Evolutionary conservation across 2,329 filamentous ascomycete species (phyloP).

Genomic region (Alternaria hordeiaustralica): DNA sequence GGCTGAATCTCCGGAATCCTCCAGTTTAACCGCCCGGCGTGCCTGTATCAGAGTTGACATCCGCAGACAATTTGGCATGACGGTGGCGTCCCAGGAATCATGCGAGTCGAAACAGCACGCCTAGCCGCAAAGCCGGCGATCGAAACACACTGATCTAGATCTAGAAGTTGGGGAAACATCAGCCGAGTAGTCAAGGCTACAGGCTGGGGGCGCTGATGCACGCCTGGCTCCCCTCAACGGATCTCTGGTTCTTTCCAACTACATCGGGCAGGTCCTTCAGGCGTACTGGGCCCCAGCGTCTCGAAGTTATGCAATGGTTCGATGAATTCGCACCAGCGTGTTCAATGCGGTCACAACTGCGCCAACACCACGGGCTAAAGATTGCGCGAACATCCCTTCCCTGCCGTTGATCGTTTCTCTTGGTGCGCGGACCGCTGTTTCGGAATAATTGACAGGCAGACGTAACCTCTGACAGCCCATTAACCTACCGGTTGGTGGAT

Average conservation of each 20-base stretch:
- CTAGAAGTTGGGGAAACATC: conserved; percentile 9
- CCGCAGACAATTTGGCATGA: background rate
- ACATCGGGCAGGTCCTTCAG: conserved; percentile 4
- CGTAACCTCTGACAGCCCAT: conserved; percentile 1
- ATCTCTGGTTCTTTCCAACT: conserved; percentile 25
- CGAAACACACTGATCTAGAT: background rate
- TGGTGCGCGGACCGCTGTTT: conserved; percentile 29
- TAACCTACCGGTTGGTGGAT: conserved; percentile 15
- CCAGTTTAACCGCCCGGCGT: conserved; percentile 3
- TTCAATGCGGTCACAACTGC: conserved; percentile 2
- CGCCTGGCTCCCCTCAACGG: conserved; percentile 16
- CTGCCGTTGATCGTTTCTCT: conserved; percentile 39
- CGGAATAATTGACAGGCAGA: conserved; percentile 27
- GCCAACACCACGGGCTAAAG: conserved; percentile 21
- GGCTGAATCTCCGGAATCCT: conserved; percentile 5
- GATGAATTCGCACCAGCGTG: conserved; percentile 24
- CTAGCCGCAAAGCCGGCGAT: conserved; percentile 3
- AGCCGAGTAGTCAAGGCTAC: background rate
- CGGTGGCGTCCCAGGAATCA: background rate
- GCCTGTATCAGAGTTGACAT: conserved; percentile 1
- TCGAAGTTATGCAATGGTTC: conserved; percentile 24
- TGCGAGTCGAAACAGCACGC: conserved; percentile 6
- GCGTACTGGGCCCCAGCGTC: conserved; percentile 18
- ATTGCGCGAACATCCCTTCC: conserved; percentile 33
- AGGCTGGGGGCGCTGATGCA: background rate